Conservation (phyloP, 2,329 filamentous ascomycete genomes). For the Talaromyces rugulosus region DNA sequence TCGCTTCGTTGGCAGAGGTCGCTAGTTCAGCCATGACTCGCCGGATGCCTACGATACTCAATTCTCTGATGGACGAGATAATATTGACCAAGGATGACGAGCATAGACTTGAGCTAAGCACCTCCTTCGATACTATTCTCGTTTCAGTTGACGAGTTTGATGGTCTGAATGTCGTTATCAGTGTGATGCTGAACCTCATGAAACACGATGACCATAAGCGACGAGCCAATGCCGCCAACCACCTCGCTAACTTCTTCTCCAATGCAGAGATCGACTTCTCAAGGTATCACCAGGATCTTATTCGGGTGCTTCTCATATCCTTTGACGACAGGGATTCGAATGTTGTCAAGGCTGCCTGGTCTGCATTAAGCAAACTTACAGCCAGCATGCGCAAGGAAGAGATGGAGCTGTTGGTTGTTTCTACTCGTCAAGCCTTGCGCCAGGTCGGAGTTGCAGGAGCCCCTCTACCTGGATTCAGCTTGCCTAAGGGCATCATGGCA, state of each 20-base stretch:
- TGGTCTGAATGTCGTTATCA: constrained; percentile 93
- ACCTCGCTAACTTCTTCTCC: constrained; percentile 82
- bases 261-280: constrained; percentile 82
- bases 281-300: constrained; percentile 91
- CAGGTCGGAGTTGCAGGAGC: constrained; percentile 84
- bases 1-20: constrained; percentile 89
- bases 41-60: constrained; percentile 82
- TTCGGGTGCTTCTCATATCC: constrained; percentile 81
- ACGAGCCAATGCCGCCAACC: constrained; percentile 71
- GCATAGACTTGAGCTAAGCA: constrained; percentile 67
- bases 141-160: constrained; percentile 93
- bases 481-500: constrained; percentile 96
- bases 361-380: constrained; percentile 79
- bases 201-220: constrained; percentile 91
- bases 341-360: constrained; percentile 87
- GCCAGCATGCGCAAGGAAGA: constrained; percentile 91
- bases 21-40: constrained; percentile 88
- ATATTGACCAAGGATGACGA: constrained; percentile 68
- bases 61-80: constrained; percentile 90
- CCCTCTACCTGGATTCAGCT: constrained; percentile 77
- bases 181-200: constrained; percentile 76
- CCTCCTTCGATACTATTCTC: constrained; percentile 83
- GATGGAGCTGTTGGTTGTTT: constrained; percentile 88
- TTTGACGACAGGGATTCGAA: constrained; percentile 82
- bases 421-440: constrained; percentile 78